phyloP scores from a whole-genome alignment of 495 filamentous ascomycete genomes.

The Geoglossum glabrum region DNA sequence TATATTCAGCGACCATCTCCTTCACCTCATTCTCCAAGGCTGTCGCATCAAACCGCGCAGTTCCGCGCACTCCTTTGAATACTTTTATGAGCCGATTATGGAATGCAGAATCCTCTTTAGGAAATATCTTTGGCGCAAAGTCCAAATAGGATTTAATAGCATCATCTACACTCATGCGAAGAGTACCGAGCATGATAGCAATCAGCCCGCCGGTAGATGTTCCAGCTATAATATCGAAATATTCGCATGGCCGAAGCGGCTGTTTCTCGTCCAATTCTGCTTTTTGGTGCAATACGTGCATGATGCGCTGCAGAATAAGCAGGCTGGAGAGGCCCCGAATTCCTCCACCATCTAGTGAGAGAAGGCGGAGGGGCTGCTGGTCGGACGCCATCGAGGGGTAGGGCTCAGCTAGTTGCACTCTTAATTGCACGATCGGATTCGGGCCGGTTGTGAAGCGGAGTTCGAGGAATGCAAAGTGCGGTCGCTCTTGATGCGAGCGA shows the following conservation, averaged over 20 bases:
- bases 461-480: too few species aligned
- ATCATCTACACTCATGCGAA: slow-evolving; percentile 1
- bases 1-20: not conserved
- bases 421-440: too few species aligned
- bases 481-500: too few species aligned
- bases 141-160: not conserved
- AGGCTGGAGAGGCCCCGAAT: not conserved
- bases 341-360: not conserved
- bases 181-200: slow-evolving; percentile 4
- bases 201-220: not conserved
- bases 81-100: not conserved
- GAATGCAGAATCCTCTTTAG: not conserved
- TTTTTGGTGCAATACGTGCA: not conserved
- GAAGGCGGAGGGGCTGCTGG: too few species aligned
- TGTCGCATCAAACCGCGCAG: not conserved
- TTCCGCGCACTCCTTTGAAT: not conserved
- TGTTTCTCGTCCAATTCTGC: too few species aligned
- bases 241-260: not conserved
- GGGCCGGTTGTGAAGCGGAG: too few species aligned
- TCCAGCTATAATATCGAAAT: not conserved
- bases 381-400: too few species aligned
- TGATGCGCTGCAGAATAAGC: not conserved
- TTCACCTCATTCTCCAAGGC: not conserved
- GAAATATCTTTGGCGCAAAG: not conserved
- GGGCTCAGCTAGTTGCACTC: too few species aligned